Percentiles rank a stretch among this genome's conserved stretches.
These are phyloP conservation scores for Macrophomina phaseolina DNA, from an alignment of 2,329 filamentous ascomycete species.

Conservation along the genomic window DNA sequence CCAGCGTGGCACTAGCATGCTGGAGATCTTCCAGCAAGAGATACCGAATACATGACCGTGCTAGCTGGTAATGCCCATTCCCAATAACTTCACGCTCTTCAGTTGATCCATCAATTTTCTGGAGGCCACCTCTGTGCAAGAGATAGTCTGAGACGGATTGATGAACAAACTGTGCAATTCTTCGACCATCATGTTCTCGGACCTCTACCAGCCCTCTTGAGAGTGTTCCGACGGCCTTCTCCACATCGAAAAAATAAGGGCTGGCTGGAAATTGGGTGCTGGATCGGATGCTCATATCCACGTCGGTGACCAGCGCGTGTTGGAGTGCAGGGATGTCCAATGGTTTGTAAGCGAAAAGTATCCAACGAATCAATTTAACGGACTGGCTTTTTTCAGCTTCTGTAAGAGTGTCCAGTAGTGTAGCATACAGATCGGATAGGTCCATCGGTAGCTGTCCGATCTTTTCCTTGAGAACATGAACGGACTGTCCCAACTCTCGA, in stretches of 20 bases:
- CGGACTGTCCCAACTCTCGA: not conserved
- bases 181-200: fast-evolving
- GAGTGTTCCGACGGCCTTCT: not conserved
- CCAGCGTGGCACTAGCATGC: not conserved
- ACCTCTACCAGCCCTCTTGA: not conserved
- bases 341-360: not conserved
- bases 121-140: not conserved
- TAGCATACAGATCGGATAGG: not conserved
- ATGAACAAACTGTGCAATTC: not conserved
- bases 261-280: not conserved
- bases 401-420: not conserved
- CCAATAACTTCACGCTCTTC: not conserved
- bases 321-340: not conserved
- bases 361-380: not conserved
- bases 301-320: not conserved
- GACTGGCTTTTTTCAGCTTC: not conserved
- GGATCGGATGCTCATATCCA: not conserved
- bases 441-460: not conserved
- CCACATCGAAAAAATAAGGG: not conserved
- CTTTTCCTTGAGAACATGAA: not conserved
- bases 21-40: not conserved
- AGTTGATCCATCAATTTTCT: not conserved
- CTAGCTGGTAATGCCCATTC: not conserved
- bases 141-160: not conserved
- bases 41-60: not conserved